Evolutionary conservation across 345 rosid species (phyloP), one percentile per base, ranked within the genome.

Genomic region (Euphorbia tirucalli): DNA sequence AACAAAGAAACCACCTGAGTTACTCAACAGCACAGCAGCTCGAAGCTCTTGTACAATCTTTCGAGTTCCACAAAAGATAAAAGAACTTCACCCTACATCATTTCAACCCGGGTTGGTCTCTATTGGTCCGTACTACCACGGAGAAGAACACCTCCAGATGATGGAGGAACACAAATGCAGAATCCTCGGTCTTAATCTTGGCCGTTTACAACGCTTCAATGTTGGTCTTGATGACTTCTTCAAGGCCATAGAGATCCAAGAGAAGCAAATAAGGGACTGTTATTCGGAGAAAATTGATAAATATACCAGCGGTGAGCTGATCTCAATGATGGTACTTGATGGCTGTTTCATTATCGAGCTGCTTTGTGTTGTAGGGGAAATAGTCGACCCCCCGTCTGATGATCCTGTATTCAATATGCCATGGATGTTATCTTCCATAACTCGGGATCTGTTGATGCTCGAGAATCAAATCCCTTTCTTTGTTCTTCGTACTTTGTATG

Each of bases 381-480:
- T 83, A 15, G 78, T 83, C 3, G 61, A 62, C 1, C 24, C 75
- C 8, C 79, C 84, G 61, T 32, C 19, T 7, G 82, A 84, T 32
- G 93, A 89, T 48, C 91, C 91, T 0, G 66, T 85, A 5, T 77
- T 85, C 75, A 78, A 75, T 15, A 74, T 85, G 79, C 66, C 85
- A 19, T 85, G 91, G 91, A 61, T 89, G 14, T 75, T 83, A 13
- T 81, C 82, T 0, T 83, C 73, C 1, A 50, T 89, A 10, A 75
- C 75, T 66, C 69, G 85, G 0, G 93, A 87, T 72, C 75, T 89
- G 31, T 84, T 89, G 13, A 74, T 75, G 63, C 68, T 89, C 1
- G 93, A 89, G 79, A 89, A 89, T 37, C 91, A 89, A 73, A 80
- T 88, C 35, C 90, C 93, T 32, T 83, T 66, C 72, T 63, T 84